These are phyloP conservation scores for Pisolithus marmoratus DNA, from an alignment of 768 basidiomycete genomes.

Conservation along the genomic window DNA sequence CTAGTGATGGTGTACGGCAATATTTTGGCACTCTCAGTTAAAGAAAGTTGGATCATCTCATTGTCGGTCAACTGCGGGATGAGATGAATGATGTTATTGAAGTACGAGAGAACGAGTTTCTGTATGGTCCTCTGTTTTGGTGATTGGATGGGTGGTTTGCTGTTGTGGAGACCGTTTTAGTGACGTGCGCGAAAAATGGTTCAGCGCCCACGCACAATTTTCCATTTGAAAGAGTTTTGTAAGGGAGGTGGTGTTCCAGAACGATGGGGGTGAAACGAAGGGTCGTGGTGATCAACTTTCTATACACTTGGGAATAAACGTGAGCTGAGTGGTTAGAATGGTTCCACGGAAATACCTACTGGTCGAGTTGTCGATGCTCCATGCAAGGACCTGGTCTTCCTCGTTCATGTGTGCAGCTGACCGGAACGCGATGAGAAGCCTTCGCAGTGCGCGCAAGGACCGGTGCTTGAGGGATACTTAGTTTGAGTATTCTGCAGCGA, in stretches of 20 bases:
- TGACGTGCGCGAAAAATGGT: neutral
- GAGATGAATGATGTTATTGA: constrained; percentile 79
- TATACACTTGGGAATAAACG: constrained; percentile 60
- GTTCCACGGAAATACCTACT: constrained; percentile 9
- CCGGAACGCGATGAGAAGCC: constrained; percentile 84
- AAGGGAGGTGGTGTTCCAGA: constrained; percentile 81
- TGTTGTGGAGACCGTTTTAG: constrained; percentile 24
- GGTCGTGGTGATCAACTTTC: constrained; percentile 83
- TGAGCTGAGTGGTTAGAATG: neutral
- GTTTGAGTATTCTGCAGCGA: neutral
- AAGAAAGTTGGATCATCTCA: constrained; percentile 60
- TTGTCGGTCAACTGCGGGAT: constrained; percentile 69
- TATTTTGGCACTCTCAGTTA: constrained; percentile 83
- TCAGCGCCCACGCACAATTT: constrained; percentile 62
- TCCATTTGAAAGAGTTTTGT: constrained; percentile 74
- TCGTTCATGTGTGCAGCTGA: constrained; percentile 88
- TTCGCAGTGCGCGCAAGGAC: constrained; percentile 78
- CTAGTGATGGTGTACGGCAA: constrained; percentile 84
- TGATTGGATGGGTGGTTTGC: constrained; percentile 81
- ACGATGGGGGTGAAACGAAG: constrained; percentile 89
- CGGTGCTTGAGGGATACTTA: constrained; percentile 52
- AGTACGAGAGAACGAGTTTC: constrained; percentile 84
- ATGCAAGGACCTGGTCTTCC: constrained; percentile 71
- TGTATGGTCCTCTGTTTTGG: constrained; percentile 79
- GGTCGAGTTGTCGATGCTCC: constrained; percentile 77